Conservation (phyloP, 768 basidiomycete genomes). For the Rhizopogon vesiculosus region DNA sequence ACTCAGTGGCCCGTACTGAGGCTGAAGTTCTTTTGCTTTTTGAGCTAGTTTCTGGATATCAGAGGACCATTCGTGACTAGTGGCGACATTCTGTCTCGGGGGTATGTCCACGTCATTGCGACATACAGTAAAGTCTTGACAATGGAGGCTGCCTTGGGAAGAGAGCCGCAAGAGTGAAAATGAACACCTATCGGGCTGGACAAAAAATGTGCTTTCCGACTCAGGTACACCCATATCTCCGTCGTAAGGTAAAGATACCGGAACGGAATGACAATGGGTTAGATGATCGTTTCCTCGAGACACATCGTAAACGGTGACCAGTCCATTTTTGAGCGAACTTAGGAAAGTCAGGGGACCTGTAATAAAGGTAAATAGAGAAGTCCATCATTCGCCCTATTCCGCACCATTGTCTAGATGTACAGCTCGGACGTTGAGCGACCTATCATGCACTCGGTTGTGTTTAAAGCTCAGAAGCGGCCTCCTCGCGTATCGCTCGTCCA, state of each 20-base stretch:
- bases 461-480: conserved; percentile 57
- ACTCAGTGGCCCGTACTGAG: conserved; percentile 41
- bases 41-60: conserved; percentile 35
- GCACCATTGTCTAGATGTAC: conserved; percentile 29
- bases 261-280: conserved; percentile 39
- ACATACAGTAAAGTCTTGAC: conserved; percentile 32
- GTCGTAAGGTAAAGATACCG: conserved; percentile 33
- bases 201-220: conserved; percentile 27
- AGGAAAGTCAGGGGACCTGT: conserved; percentile 51
- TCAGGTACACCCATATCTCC: conserved; percentile 19
- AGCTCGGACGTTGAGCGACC: conserved; percentile 44
- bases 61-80: conserved; percentile 32
- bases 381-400: conserved; percentile 1
- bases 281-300: conserved; percentile 33
- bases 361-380: conserved; percentile 1
- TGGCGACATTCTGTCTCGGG: neutral
- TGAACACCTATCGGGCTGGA: conserved; percentile 22
- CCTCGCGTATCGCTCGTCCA: conserved; percentile 56
- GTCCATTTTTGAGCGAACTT: conserved; percentile 52
- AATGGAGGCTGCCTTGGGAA: conserved; percentile 41
- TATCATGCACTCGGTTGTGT: conserved; percentile 59
- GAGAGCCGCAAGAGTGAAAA: conserved; percentile 43
- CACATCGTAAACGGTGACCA: conserved; percentile 65
- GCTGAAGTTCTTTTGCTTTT: conserved; percentile 17
- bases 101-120: conserved; percentile 8